Evolutionary conservation across 1,139 yeast genomes (phyloP).

Genomic region (Kurtzmaniella quercitrusa): DNA sequence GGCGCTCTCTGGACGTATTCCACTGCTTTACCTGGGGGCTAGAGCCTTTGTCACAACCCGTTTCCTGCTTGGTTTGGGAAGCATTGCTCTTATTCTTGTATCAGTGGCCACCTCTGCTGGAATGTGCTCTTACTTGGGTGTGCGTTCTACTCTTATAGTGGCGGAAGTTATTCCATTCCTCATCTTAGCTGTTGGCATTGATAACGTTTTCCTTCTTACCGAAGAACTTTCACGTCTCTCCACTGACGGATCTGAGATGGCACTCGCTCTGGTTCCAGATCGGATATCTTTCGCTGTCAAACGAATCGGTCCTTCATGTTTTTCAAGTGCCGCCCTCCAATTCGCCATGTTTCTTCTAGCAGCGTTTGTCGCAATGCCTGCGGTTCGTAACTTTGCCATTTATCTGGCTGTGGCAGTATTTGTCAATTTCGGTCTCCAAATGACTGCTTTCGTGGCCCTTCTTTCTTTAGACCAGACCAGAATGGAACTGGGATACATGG

Average conservation of each 20-base stretch:
- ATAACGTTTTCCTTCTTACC: slow-evolving; percentile 81
- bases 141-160: slow-evolving; percentile 84
- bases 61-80: slow-evolving; percentile 73
- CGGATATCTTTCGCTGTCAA: slow-evolving; percentile 63
- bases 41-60: slow-evolving; percentile 53
- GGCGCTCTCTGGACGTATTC: slow-evolving; percentile 64
- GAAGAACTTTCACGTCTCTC: slow-evolving; percentile 65
- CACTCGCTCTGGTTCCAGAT: slow-evolving; percentile 28
- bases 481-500: slow-evolving; percentile 54
- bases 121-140: slow-evolving; percentile 64
- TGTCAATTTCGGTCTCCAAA: slow-evolving; percentile 70
- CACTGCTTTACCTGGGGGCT: slow-evolving; percentile 18
- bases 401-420: slow-evolving; percentile 86
- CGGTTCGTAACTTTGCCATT: slow-evolving; percentile 86
- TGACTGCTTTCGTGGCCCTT: slow-evolving; percentile 76
- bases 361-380: slow-evolving; percentile 86
- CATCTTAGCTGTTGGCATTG: slow-evolving; percentile 91
- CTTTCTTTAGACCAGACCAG: slow-evolving; percentile 65
- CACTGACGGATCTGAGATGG: slow-evolving; percentile 18
- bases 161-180: slow-evolving; percentile 97
- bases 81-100: slow-evolving; percentile 72
- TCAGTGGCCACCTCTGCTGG: slow-evolving; percentile 85
- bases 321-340: slow-evolving; percentile 74
- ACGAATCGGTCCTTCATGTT: slow-evolving; percentile 81
- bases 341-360: slow-evolving; percentile 76